These are phyloP conservation scores for Apiospora aurea DNA, from an alignment of 2,329 filamentous ascomycete species.

Conservation along the genomic window DNA sequence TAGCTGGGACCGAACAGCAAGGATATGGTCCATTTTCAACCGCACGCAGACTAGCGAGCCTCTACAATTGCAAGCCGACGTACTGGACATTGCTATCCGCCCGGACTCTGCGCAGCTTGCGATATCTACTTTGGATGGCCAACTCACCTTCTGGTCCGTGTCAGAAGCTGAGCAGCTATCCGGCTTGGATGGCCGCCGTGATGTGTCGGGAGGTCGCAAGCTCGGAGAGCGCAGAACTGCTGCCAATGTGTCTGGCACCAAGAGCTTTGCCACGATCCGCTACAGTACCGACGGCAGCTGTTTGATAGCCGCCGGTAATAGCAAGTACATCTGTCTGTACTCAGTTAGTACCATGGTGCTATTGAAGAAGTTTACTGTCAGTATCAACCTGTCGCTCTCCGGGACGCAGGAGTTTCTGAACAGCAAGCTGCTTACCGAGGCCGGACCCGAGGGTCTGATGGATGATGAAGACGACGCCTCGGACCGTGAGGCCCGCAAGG, in stretches of 20 bases:
- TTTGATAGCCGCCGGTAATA: slow-evolving; percentile 89
- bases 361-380: slow-evolving; percentile 94
- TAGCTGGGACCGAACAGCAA: slow-evolving; percentile 95
- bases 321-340: slow-evolving; percentile 98
- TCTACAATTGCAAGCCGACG: slow-evolving; percentile 88
- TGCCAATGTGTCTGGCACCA: slow-evolving; percentile 88
- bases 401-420: slow-evolving; percentile 98
- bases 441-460: slow-evolving; percentile 82
- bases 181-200: slow-evolving; percentile 86
- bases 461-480: slow-evolving; percentile 89
- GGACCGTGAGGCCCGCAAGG: slow-evolving; percentile 84
- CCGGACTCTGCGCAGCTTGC: slow-evolving; percentile 92
- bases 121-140: slow-evolving; percentile 90
- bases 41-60: slow-evolving; percentile 95
- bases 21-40: slow-evolving; percentile 95
- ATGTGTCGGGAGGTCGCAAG: slow-evolving; percentile 91
- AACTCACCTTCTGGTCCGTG: slow-evolving; percentile 93
- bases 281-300: slow-evolving; percentile 95
- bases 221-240: slow-evolving; percentile 87
- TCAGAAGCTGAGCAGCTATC: slow-evolving; percentile 86
- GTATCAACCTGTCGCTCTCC: slow-evolving; percentile 91
- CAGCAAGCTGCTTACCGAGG: slow-evolving; percentile 89
- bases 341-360: slow-evolving; percentile 92
- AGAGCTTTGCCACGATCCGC: slow-evolving; percentile 84
- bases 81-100: slow-evolving; percentile 84